Base-by-base conservation (phyloP, 495 filamentous ascomycete genomes). In the Acidiella bohemica region DNA sequence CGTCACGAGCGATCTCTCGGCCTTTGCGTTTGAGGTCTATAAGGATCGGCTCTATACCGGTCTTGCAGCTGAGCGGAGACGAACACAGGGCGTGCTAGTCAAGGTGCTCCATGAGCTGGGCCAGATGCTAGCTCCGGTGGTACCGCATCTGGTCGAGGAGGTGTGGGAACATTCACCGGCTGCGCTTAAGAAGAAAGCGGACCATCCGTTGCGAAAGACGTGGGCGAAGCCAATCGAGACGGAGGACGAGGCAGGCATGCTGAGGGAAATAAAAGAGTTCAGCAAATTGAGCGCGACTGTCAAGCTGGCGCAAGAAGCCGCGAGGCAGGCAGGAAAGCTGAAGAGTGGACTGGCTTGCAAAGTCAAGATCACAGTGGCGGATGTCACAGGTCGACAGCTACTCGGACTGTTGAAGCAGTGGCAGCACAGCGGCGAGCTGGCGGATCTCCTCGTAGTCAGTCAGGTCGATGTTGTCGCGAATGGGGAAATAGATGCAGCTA, bases 41-140 rank as follows among this genome's bases (percentile, higher is more conserved):
- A 99, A 96, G 59, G 90, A 99, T 54, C 67, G 81, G 20, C 61
- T 94, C 3, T 96, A 96, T 63, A 84, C 84, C 21, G 78, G 78
- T 17, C 71, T 72, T 41, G 71, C 72, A 29, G 65, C 68, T 37
- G 70, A 67, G 36, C 56, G 76, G 16, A 59, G 63, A 7, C 58
- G 65, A 14, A 71, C 71, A 3, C 79, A 82, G 50, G 75, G 71
- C 9, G 81, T 85, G 7, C 54, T 93, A 14, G 72, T 72, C 50
- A 62, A 80, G 34, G 71, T 96, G 32, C 75, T 81, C 32, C 54
- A 64, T 3, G 70, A 80, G 38, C 67, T 95, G 32, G 62, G 90
- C 47, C 70, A 76, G 35, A 79, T 87, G 58, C 65, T 96, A 19
- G 72, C 71, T 5, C 88, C 90, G 2, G 68, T 95, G 42, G 81